Base-by-base conservation (phyloP, 306 rosid genomes). In the Glycine tomentella region DNA sequence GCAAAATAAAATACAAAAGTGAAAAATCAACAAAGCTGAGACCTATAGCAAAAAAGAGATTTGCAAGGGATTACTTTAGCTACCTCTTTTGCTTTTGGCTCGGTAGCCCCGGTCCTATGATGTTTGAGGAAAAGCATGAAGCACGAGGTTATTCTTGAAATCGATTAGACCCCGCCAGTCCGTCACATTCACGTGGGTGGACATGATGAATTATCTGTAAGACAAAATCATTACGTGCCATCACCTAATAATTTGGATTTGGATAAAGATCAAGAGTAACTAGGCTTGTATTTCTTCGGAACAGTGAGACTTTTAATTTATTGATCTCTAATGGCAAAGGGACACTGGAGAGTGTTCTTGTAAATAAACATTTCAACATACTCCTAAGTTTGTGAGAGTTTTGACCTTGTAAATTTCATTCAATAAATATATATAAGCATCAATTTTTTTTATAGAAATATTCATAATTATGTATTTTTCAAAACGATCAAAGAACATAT, bases 31-130 rank as follows among this genome's bases (percentile, higher is more conserved):
- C 7, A 77, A 20, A 57, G 70, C 42, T 59, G 53, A 57, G 52
- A 65, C 16, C 5, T 38, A 13, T 34, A 72, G 38, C 10, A 2
- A 53, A 77, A 83, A 72, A 50, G 42, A 64, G 72, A 63, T 20
- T 74, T 67, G 72, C 3, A 53, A 55, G 45, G 53, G 20, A 52
- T 0, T 84, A 16, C 69, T 68, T 75, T 79, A 45, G 40, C 11
- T 55, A 49, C 73, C 53, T 50, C 67, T 79, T 74, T 79, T 74
- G 67, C 84, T 84, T 84, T 84, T 66, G 50, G 63, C 52, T 69
- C 0, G 42, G 65, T 53, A 64, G 69, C 44, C 72, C 71, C 46
- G 3, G 33, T 51, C 79, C 66, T 42, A 14, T 40, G 9, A 44
- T 70, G 69, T 77, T 79, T 10, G 15, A 61, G 5, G 40, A 75